Percentiles rank a stretch among this genome's conserved stretches.
These are phyloP conservation scores for Cynara cardunculus DNA, from an alignment of 129 eudicot species.

Conservation along the genomic window DNA sequence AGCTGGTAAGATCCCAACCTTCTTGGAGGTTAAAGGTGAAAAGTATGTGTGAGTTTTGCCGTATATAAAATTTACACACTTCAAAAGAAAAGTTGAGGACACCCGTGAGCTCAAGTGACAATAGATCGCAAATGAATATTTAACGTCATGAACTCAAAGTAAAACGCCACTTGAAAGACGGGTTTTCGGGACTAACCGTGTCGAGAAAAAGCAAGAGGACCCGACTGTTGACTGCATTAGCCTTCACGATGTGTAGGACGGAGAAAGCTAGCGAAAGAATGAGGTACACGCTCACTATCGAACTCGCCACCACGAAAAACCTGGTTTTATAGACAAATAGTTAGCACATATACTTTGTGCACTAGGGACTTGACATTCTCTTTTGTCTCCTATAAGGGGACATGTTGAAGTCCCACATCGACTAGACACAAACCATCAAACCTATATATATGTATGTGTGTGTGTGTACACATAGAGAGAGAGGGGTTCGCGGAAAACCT, in stretches of 20 bases:
- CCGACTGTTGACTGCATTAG: conserved; percentile 44
- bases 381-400: too few relatives aligned
- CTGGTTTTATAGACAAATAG: conserved; percentile 36
- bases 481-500: too few relatives aligned
- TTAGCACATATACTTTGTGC: not conserved
- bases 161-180: not conserved
- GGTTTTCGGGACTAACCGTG: conserved; percentile 41
- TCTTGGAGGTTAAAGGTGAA: not conserved
- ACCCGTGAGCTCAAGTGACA: too few relatives aligned
- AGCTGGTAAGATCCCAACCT: not conserved
- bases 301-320: conserved; percentile 79
- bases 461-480: too few relatives aligned
- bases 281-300: conserved; percentile 59
- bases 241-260: conserved; percentile 58
- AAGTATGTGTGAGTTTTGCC: not conserved
- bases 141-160: not conserved
- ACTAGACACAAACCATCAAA: not conserved
- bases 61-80: not conserved
- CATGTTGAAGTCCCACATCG: too few relatives aligned
- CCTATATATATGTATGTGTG: not conserved
- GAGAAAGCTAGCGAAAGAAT: conserved; percentile 74
- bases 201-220: conserved; percentile 59
- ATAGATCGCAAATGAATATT: not conserved
- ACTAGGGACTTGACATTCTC: too few relatives aligned
- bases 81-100: too few relatives aligned